Base-by-base conservation (phyloP, 768 basidiomycete genomes). In the Psilocybe azurescens region DNA sequence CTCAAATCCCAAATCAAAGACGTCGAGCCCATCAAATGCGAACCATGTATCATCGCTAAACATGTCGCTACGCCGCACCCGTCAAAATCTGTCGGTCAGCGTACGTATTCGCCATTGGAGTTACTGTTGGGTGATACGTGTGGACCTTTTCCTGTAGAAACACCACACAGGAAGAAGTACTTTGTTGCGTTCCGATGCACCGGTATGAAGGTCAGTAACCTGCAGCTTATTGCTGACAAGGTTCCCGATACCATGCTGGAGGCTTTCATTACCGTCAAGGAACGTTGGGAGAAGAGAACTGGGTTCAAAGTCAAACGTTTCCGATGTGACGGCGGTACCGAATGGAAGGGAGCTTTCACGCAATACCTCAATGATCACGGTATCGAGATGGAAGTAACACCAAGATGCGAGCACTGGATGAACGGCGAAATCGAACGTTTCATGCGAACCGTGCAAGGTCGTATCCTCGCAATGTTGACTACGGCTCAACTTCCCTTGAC, bases 341-440 rank as follows among this genome's bases (percentile, higher is more conserved):
- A 36, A 2, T 36, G 33, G 33, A 36, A 36, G 33, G 33, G 33
- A 10, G 33, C 10, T 5, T 36, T 36, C 10, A 10, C 33, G 1
- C 6, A 36, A 36, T 36, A 36, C 10, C 33, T 36, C 5, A 5
- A 36, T 5, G 39, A 3, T 1, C 10, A 60, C 14, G 62, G 67
- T 4, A 64, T 68, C 0, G 53, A 59, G 16, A 13, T 16, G 5
- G 60, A 66, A 4, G 55, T 59, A 3, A 47, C 49, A 3, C 53
- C 65, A 3, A 38, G n/a, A 0, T 66, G 66, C 28, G 62, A 63
- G 28, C 65, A 68, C 32, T 60, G 50, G 62, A 61, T 64, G 48
- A 68, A 68, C 16, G 65, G 67, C 0, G 59, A 63, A 36, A 56
- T 54, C 5, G 67, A 67, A 38, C 41, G 18, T 5, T 13, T 59